Base-by-base conservation (phyloP, 192 early-diverging fungal species). In the Phlyctochytrium arcticum region DNA sequence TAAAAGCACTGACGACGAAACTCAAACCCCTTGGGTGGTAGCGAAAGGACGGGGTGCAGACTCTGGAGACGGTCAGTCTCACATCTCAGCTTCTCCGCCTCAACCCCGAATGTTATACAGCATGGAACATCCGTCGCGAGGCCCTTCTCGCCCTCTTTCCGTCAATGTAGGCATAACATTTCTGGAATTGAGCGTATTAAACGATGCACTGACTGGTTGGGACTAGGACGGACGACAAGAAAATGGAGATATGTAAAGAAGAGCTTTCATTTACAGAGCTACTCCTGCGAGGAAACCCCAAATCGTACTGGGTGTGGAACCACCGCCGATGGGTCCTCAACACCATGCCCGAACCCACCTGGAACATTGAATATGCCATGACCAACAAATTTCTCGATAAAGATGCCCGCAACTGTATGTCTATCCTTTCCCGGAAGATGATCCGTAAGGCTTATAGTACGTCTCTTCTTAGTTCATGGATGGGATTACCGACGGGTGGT, bases 291-390 rank as follows among this genome's bases (percentile, higher is more conserved):
- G 78, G 75, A 29, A 90, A 92, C 61, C 91, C 94, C 37, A 99
- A 99, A 71, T 95, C 92, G 10, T 99, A 99, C 77, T 98, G 92
- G 89, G 85, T 96, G 60, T 99, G 93, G 90, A 91, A 92, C 71
- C 97, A 99, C 76, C 87, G 97, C 15, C 73, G 89, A 49, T 99
- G 95, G 95, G 85, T 89, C 24, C 78, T 99, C 17, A 75, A 86
- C 21, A 75, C 74, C 27, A 87, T 92, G 79, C 89, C 88, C 6
- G 54, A 72, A 3, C 89, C 93, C 12, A 74, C 79, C 31, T 98
- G 94, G 94, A 68, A 80, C 19, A 68, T 70, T 0, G 97, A 99
- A 69, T 72, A 98, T 24, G 72, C 62, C 29, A 75, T 98, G 55
- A 83, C 92, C 6, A 77, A 71, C 29, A 86, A 85, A 72, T 85